Evolutionary conservation across 371 early-diverging fungal species (phyloP).

Genomic region (Haplosporangium sp.): DNA sequence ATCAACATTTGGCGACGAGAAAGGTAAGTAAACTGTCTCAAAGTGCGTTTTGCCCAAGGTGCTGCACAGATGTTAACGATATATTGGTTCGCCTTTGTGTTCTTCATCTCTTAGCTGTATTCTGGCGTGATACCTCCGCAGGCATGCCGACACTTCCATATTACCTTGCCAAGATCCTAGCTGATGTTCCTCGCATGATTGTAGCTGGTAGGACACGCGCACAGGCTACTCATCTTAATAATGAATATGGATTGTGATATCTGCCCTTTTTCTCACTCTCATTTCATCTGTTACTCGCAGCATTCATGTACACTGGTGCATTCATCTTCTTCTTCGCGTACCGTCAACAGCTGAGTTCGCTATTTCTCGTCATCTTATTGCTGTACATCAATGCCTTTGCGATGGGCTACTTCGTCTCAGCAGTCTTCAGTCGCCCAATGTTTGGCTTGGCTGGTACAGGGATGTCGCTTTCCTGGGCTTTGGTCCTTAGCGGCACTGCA

Average conservation of each 20-base stretch:
- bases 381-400: constrained; percentile 45
- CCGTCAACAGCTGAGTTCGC: constrained; percentile 38
- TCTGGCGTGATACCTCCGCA: constrained; percentile 62
- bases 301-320: constrained; percentile 59
- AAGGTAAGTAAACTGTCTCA: constrained; percentile 16
- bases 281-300: neutral
- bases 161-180: constrained; percentile 62
- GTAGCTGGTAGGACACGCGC: constrained; percentile 52
- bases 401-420: constrained; percentile 60
- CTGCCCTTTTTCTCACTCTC: neutral
- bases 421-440: constrained; percentile 47
- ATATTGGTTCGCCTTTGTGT: neutral
- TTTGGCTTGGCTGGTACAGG: constrained; percentile 58
- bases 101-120: constrained; percentile 46
- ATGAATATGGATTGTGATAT: neutral
- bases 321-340: constrained; percentile 61
- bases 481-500: constrained; percentile 52
- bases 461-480: constrained; percentile 58
- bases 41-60: neutral
- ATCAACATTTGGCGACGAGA: constrained; percentile 49
- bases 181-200: constrained; percentile 63
- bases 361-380: constrained; percentile 27
- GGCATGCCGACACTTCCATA: constrained; percentile 63
- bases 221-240: neutral
- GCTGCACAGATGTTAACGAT: neutral